phyloP scores from a whole-genome alignment of 106 monocot species.

The Allium cepa region DNA sequence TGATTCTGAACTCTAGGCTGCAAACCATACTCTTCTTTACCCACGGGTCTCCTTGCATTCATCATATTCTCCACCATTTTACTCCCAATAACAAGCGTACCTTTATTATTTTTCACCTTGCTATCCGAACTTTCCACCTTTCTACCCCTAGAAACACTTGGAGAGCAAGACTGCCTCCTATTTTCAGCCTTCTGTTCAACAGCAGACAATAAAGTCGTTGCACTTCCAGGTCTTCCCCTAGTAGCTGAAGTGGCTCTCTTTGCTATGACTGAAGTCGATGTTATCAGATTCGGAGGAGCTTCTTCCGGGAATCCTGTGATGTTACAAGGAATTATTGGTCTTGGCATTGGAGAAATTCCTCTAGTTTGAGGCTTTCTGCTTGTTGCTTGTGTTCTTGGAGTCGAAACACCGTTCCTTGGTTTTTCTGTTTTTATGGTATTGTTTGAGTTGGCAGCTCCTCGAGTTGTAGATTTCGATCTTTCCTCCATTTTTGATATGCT shows the following conservation, averaged over 20 bases:
- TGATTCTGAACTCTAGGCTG: not conserved
- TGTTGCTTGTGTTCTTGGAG: conserved; percentile 3
- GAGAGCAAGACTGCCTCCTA: conserved; percentile 7
- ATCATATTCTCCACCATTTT: conserved; percentile 13
- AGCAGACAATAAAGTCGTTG: not conserved
- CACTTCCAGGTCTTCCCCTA: conserved; percentile 2
- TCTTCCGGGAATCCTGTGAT: conserved; percentile 7
- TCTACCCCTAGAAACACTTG: conserved; percentile 7
- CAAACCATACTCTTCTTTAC: not conserved
- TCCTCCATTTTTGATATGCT: not conserved
- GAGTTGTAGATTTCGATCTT: not conserved
- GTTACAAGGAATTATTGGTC: not conserved
- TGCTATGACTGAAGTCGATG: not conserved
- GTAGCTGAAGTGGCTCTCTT: conserved; percentile 9
- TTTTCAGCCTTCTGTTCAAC: conserved; percentile 8
- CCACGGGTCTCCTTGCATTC: conserved; percentile 8
- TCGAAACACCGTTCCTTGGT: conserved; percentile 5
- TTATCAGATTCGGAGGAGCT: conserved; percentile 23
- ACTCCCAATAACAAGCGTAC: conserved; percentile 6
- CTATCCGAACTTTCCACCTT: not conserved
- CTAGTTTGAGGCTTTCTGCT: conserved; percentile 2
- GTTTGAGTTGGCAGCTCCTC: not conserved
- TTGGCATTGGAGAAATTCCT: conserved; percentile 1
- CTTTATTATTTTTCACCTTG: not conserved
- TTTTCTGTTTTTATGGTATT: not conserved